Evolutionary conservation across 2,329 filamentous ascomycete species (phyloP).

Genomic region (Verticillium isaacii): DNA sequence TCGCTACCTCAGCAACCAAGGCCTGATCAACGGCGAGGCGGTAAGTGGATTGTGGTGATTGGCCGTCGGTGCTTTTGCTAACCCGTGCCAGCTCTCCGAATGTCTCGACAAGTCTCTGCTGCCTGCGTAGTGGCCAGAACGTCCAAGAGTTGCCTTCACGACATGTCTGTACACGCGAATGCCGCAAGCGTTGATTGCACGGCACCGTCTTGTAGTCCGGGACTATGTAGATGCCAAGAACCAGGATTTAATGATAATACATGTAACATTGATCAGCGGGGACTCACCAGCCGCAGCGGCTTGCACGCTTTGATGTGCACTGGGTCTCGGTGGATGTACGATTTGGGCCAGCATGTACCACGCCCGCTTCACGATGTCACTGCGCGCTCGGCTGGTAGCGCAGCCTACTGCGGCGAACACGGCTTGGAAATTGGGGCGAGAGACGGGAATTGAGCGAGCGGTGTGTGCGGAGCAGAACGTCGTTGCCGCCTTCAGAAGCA

Average conservation of each 20-base stretch:
- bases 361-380: no score
- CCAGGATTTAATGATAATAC: not conserved
- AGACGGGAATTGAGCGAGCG: no score
- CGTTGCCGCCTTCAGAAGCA: no score
- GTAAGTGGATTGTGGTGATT: not conserved
- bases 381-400: no score
- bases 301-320: no score
- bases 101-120: not conserved
- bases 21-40: conserved; percentile 36
- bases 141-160: not conserved
- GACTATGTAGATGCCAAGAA: not conserved
- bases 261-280: not conserved
- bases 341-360: no score
- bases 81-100: not conserved
- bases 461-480: no score
- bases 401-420: no score
- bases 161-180: not conserved
- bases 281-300: not conserved
- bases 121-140: not conserved
- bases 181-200: not conserved
- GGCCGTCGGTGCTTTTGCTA: not conserved
- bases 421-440: no score
- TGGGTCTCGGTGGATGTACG: no score
- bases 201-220: not conserved
- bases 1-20: conserved; percentile 62